Base-by-base conservation (phyloP, 305 asterid species). In the Solanum hybrid region DNA sequence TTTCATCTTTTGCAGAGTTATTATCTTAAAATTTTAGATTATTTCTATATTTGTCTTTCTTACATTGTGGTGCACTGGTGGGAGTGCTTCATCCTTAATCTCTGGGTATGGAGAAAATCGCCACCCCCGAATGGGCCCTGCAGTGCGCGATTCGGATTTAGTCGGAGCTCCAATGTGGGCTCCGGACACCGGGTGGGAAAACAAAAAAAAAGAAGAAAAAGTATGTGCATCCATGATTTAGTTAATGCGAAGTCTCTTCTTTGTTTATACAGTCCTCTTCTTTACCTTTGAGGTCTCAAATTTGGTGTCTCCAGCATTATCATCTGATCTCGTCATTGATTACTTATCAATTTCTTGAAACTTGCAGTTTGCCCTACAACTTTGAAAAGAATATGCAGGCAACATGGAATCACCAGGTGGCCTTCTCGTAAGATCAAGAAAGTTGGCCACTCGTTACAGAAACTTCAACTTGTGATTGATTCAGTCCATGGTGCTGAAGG, bases 301-400 rank as follows among this genome's bases (percentile, higher is more conserved):
- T 86, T 9, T 69, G 88, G 12, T 46, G 60, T 56, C 14, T 89
- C 5, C 81, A 84, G 88, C 40, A 56, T 14, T 27, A 10, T 84
- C 38, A 35, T 89, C 34, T 87, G 60, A 38, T 7, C 64, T 69
- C 72, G 6, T 42, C 87, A 16, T 42, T 42, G 72, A 81, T 32
- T 87, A 38, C 51, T 88, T 51, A 6, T 29, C 31, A 10, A 31
- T 51, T 51, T 84, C 34, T 66, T 86, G 9, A 76, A 40, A 73
- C 27, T 73, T 90, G 88, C 93, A 91, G 92, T 91, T 38, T 91
- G 91, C 89, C 92, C 93, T 32, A 92, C 93, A 38, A 92, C 94
- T n/a, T 90, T 92, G 91, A 91, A 91, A 87, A 92, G 93, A 89
- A 92, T 92, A 89, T 92, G 94, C 91, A 92, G 94, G 85, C 93